Conservation (phyloP, 1,284 basidiomycete genomes). For the Ganoderma lucidum region DNA sequence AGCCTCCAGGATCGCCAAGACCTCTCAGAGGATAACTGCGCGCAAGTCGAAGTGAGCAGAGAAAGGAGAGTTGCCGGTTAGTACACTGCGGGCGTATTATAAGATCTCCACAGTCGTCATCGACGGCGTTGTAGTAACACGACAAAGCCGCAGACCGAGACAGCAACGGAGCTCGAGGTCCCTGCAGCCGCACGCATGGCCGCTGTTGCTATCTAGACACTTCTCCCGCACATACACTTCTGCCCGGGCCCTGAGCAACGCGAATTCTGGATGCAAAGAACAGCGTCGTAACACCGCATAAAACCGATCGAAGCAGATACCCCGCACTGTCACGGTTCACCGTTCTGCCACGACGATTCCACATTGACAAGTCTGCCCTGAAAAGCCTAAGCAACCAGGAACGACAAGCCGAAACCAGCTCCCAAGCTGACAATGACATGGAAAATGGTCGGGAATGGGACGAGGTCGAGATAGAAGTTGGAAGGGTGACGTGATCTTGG, state of each 20-base stretch:
- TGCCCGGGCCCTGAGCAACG: not conserved
- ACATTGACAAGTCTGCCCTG: not conserved
- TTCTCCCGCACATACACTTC: not conserved
- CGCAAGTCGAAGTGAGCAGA: not conserved
- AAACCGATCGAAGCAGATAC: constrained; percentile 2
- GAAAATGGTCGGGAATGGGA: not conserved
- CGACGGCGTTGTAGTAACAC: not conserved
- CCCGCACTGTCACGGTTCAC: constrained; percentile 3
- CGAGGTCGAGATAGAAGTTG: not conserved
- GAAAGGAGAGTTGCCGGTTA: not conserved
- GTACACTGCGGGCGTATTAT: not conserved
- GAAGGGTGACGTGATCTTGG: not conserved
- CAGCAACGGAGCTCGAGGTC: not conserved
- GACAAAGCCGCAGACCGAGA: not conserved
- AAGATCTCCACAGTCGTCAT: not conserved
- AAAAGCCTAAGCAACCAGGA: not conserved
- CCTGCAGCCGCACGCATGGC: not conserved
- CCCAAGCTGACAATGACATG: not conserved
- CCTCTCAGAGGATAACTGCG: no score
- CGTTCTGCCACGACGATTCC: not conserved
- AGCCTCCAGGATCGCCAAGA: not conserved
- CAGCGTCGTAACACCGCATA: not conserved
- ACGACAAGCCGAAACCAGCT: not conserved
- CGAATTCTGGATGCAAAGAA: not conserved
- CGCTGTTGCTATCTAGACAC: not conserved